Base-by-base conservation (phyloP, 163 green algal genomes). In the Picocystis sp. region DNA sequence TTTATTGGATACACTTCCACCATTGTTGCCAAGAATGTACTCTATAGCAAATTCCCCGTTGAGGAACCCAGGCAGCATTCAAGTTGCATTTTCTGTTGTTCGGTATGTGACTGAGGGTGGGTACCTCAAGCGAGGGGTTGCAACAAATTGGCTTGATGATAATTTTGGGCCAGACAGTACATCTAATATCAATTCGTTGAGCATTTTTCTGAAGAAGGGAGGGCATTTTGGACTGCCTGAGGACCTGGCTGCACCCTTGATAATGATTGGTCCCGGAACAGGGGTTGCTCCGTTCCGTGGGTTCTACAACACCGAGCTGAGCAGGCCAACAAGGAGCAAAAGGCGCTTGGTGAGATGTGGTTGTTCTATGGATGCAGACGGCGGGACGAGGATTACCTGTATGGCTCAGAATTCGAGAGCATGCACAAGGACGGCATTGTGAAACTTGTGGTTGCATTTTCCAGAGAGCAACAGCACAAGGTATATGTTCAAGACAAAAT, bases 211-310 rank as follows among this genome's bases (percentile, higher is more conserved):
- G 50, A 71, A 73, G 8, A 45, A 47, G 9, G 68, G 73, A 1
- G 76, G 62, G 22, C 62, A 71, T 49, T 94, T 94, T 67, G 14
- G 21, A 24, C 52, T 49, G 17, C 86, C 86, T 0, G 23, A 53
- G 1, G 63, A 72, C 50, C 59, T 88, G 23, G 58, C 50, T n/a
- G 64, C 54, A 12, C 86, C 87, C 0, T 43, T 87, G 47, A 68
- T 96, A 41, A 88, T 95, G 84, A 77, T 96, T n/a, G 87, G 87
- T 0, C 87, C 87, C 0, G 87, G 87, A 58, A 96, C 87, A 0
- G 86, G 86, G 1, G 87, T 95, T 6, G 76, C 84, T 1, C 86
- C 86, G 25, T 95, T 95, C 74, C 57, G 83, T 13, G 81, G 81
- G 47, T 91, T 66, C 67, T 88, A 62, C 75, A 43, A 55, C 60